Evolutionary conservation across 208 protist genomes (phyloP).

Genomic region (Wallacemonas sp.): DNA sequence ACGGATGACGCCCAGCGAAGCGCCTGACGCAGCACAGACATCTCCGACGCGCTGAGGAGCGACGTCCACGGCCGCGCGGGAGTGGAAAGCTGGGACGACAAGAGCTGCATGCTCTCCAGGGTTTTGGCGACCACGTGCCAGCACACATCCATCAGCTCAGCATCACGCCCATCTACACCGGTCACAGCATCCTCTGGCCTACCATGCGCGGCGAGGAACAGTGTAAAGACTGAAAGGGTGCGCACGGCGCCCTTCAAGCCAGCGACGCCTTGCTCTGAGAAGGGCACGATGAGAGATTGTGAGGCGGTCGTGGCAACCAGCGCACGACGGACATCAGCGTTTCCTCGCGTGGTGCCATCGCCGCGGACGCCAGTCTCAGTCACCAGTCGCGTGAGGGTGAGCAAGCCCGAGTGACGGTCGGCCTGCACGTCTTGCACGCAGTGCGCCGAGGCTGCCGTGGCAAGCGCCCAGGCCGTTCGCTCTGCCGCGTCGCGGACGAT

Average conservation of each 20-base stretch:
- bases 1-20: slow-evolving; percentile 3
- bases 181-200: neutral
- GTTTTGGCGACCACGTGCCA: slow-evolving; percentile 6
- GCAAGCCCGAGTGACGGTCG: neutral
- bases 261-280: neutral
- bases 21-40: slow-evolving; percentile 2
- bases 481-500: slow-evolving; percentile 15
- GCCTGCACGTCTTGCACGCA: neutral
- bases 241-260: slow-evolving; percentile 29
- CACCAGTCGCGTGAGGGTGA: neutral
- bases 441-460: neutral
- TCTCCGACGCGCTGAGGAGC: slow-evolving; percentile 1
- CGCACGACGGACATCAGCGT: neutral
- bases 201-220: neutral
- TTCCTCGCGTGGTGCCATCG: neutral
- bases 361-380: neutral
- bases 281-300: neutral
- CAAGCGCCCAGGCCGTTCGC: slow-evolving; percentile 3
- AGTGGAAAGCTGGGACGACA: neutral
- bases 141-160: neutral
- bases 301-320: slow-evolving; percentile 17
- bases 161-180: neutral
- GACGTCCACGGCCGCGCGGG: slow-evolving; percentile 7
- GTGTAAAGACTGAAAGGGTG: slow-evolving; percentile 33
- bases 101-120: slow-evolving; percentile 1